A percentile compares a stretch with the other conserved stretches of the same genome.
Evolutionary conservation across 2,329 filamentous ascomycete genomes (phyloP).

Genomic region (Alternaria solani): DNA sequence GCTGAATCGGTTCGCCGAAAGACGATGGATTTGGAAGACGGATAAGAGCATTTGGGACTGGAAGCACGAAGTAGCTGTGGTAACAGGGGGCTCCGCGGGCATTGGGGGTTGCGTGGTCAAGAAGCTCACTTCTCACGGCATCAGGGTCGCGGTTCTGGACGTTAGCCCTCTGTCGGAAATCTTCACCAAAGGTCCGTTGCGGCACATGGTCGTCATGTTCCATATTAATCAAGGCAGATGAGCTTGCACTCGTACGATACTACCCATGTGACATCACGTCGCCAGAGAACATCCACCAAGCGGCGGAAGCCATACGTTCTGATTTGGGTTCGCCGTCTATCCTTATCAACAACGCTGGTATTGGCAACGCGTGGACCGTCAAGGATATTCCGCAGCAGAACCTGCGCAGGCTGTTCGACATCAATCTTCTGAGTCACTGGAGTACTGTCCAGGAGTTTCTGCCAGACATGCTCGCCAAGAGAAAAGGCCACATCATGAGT

Average conservation of each 20-base stretch:
- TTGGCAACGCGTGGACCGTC: conserved; percentile 45
- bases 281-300: conserved; percentile 34
- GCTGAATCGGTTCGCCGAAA: conserved; percentile 44
- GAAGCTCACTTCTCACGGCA: conserved; percentile 40
- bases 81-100: conserved; percentile 49
- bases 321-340: conserved; percentile 45
- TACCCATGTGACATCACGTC: conserved; percentile 49
- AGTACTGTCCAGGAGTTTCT: conserved; percentile 49
- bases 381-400: conserved; percentile 39
- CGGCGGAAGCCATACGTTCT: conserved; percentile 45
- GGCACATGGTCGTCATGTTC: not conserved
- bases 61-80: conserved; percentile 45
- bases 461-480: conserved; percentile 48
- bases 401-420: conserved; percentile 41
- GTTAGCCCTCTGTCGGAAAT: conserved; percentile 40
- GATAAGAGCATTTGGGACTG: conserved; percentile 43
- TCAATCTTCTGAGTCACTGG: conserved; percentile 50
- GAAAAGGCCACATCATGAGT: conserved; percentile 49
- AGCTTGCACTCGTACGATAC: conserved; percentile 29
- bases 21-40: conserved; percentile 51
- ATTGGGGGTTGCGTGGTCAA: conserved; percentile 48
- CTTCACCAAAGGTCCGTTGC: conserved; percentile 36
- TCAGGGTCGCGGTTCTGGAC: conserved; percentile 49
- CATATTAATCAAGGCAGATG: conserved; percentile 32
- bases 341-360: conserved; percentile 50